Percentiles rank a stretch among this genome's conserved stretches.
Evolutionary conservation across 148 eudicot genomes (phyloP).

Genomic region (Camellia japonica): DNA sequence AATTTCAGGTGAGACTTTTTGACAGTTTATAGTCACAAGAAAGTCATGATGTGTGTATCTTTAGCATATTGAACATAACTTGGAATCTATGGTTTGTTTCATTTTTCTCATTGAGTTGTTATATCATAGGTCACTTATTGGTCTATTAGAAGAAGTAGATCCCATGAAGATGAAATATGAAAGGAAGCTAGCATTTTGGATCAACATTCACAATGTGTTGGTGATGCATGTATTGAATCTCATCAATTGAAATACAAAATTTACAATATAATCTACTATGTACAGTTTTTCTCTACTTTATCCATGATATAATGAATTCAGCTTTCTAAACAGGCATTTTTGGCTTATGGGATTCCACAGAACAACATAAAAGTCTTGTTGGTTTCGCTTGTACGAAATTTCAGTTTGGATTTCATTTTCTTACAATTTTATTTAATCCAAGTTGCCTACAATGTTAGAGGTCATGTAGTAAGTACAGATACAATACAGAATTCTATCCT

Average conservation of each 20-base stretch:
- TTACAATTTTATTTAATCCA: constrained; percentile 28
- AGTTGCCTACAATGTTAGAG: constrained; percentile 94
- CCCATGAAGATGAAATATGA: constrained; percentile 77
- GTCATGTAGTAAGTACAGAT: constrained; percentile 81
- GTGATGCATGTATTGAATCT: constrained; percentile 36
- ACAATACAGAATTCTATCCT: constrained; percentile 71
- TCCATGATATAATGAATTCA: constrained; percentile 8
- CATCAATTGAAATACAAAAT: not conserved
- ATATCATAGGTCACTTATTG: constrained; percentile 59
- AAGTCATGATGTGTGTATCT: not conserved
- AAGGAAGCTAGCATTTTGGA: constrained; percentile 79
- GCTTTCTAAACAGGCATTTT: not conserved
- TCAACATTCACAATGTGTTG: too few relatives aligned
- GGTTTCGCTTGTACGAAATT: too few relatives aligned
- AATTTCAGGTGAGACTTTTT: too few relatives aligned
- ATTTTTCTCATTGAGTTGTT: not conserved
- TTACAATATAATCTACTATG: not conserved
- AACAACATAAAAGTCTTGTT: too few relatives aligned
- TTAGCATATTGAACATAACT: not conserved
- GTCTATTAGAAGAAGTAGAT: constrained; percentile 73
- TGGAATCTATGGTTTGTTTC: not conserved
- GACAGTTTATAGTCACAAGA: constrained; percentile 6
- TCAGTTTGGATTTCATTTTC: not conserved
- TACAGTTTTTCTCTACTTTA: not conserved
- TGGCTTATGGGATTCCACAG: too few relatives aligned